Percentiles rank a stretch among this genome's conserved stretches.
phyloP scores from a whole-genome alignment of 1,284 basidiomycete species.

The Trichosporon ovoides region DNA sequence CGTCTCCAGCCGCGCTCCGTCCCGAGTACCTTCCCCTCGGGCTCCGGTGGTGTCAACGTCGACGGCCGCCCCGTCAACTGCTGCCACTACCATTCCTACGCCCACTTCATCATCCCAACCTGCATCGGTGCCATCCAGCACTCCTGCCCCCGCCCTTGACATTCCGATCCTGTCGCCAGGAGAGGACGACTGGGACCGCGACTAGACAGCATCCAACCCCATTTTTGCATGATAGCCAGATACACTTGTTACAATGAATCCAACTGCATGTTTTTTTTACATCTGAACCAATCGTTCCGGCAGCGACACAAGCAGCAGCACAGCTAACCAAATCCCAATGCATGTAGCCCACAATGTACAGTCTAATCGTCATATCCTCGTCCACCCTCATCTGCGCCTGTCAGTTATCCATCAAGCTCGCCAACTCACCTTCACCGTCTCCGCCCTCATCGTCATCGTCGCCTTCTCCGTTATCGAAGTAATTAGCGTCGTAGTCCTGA shows the following conservation, averaged over 20 bases:
- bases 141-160: not conserved
- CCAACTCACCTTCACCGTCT: slow-evolving; percentile 18
- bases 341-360: not conserved
- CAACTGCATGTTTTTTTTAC: not conserved
- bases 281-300: too few relatives aligned
- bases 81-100: not conserved
- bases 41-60: not conserved
- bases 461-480: slow-evolving; percentile 49
- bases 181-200: slow-evolving; percentile 7
- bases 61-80: not conserved
- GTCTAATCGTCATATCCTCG: slow-evolving; percentile 12
- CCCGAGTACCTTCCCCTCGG: not conserved
- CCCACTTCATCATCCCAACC: not conserved
- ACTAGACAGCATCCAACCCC: not conserved
- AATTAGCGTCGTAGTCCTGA: slow-evolving; percentile 48
- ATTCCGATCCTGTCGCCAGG: not conserved
- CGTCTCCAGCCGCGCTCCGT: slow-evolving; percentile 11
- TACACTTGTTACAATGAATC: too few relatives aligned
- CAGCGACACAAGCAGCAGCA: not conserved
- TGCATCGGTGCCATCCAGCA: not conserved
- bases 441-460: slow-evolving; percentile 45
- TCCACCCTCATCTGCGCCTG: slow-evolving; percentile 10
- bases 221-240: not conserved
- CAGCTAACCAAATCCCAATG: not conserved
- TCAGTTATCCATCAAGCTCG: not conserved